A percentile compares a stretch with the other conserved stretches of the same genome.
These are phyloP conservation scores for Gonium pectorale DNA, from an alignment of 139 green algal species.

Conservation along the genomic window DNA sequence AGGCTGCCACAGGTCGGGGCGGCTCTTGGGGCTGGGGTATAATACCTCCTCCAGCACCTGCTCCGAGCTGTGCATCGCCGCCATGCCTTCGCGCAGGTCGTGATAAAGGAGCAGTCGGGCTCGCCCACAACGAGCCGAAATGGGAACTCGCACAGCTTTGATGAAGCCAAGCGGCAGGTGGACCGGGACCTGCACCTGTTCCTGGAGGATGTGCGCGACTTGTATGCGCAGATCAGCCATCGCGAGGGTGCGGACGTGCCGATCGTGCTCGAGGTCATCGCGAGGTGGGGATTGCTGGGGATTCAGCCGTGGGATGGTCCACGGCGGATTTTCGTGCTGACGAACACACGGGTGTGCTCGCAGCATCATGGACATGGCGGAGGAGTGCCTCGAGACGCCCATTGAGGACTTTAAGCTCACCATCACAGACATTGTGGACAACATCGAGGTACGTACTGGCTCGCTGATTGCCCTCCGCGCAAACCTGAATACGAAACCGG, in stretches of 20 bases:
- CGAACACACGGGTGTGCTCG: too few relatives aligned
- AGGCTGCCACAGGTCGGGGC: constrained; percentile 33
- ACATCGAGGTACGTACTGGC: constrained; percentile 63
- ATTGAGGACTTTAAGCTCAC: constrained; percentile 70
- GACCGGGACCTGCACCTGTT: constrained; percentile 40
- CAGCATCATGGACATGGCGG: constrained; percentile 61
- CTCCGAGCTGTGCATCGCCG: too few relatives aligned
- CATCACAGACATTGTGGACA: constrained; percentile 74
- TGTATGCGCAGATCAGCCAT: constrained; percentile 36
- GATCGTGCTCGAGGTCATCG: constrained; percentile 48
- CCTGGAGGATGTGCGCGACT: constrained; percentile 37
- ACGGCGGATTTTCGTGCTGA: too few relatives aligned
- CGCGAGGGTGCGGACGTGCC: constrained; percentile 45
- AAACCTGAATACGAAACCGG: neutral
- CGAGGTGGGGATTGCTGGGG: constrained; percentile 6
- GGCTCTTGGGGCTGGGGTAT: neutral
- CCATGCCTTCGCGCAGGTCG: neutral
- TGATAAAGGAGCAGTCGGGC: neutral
- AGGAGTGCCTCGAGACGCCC: constrained; percentile 73
- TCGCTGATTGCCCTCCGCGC: neutral
- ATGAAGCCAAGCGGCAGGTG: constrained; percentile 45
- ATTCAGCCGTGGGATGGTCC: neutral
- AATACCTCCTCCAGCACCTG: too few relatives aligned
- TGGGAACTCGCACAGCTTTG: constrained; percentile 26
- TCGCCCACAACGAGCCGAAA: constrained; percentile 27